Evolutionary conservation across 257 asterid genomes (phyloP).

Genomic region (Gentiana macrophylla): DNA sequence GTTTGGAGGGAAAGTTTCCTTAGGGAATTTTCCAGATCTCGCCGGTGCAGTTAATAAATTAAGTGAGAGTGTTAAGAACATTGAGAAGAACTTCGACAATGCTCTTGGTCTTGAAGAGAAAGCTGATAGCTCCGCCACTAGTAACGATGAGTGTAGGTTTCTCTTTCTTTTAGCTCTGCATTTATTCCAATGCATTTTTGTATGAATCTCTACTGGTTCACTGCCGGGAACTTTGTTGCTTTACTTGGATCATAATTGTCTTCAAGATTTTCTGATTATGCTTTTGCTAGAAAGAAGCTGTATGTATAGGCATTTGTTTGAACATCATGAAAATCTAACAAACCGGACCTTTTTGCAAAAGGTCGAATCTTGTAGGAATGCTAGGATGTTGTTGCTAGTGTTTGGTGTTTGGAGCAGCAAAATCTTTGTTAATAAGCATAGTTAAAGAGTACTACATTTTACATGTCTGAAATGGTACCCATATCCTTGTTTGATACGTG

Average conservation of each 20-base stretch:
- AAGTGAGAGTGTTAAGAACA: constrained; percentile 92
- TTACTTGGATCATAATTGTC: background rate
- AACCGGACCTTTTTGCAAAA: too few species aligned
- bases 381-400: too few species aligned
- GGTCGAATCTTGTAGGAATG: too few species aligned
- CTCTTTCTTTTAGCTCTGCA: background rate
- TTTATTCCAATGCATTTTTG: background rate
- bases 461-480: too few species aligned
- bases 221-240: background rate
- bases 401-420: too few species aligned
- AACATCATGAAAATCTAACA: too few species aligned
- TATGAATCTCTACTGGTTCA: background rate
- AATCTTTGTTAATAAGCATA: too few species aligned
- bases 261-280: too few species aligned
- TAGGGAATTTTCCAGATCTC: constrained; percentile 81
- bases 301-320: too few species aligned
- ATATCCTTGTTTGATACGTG: too few species aligned
- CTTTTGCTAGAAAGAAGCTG: too few species aligned
- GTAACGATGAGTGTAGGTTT: constrained; percentile 53
- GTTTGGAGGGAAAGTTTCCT: constrained; percentile 74
- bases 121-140: constrained; percentile 28
- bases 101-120: constrained; percentile 95
- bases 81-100: constrained; percentile 92
- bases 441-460: too few species aligned
- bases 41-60: constrained; percentile 92